Conservation (phyloP, 768 basidiomycete species). For the Phylloporus rhodoxanthus region DNA sequence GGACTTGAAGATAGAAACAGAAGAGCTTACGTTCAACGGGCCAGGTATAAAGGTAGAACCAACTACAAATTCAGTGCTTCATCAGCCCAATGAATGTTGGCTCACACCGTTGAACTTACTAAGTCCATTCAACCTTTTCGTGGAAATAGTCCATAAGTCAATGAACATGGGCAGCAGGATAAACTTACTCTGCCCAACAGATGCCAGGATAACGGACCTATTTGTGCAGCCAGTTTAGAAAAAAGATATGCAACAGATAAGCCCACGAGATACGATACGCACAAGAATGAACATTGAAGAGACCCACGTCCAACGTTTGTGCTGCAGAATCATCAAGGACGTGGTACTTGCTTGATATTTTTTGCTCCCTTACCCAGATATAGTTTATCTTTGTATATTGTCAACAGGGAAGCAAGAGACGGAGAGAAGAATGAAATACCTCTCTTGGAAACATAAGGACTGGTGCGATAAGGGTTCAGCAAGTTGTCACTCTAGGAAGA, state of each 20-base stretch:
- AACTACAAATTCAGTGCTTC: neutral
- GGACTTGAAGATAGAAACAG: neutral
- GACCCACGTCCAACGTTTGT: slow-evolving; percentile 1
- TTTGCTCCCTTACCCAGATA: neutral
- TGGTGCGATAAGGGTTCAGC: slow-evolving; percentile 19
- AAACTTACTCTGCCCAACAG: slow-evolving; percentile 1
- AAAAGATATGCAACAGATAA: too few relatives aligned
- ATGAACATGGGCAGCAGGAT: neutral
- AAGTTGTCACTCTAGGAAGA: neutral
- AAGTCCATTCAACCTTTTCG: neutral
- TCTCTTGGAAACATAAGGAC: neutral
- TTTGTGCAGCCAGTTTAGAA: neutral
- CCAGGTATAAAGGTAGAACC: neutral
- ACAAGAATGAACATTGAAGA: neutral
- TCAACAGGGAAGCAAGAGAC: neutral
- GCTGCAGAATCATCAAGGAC: neutral
- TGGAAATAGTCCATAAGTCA: neutral
- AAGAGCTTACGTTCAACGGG: neutral
- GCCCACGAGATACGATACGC: neutral
- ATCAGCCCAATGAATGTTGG: neutral
- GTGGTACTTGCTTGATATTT: neutral
- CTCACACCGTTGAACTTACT: neutral
- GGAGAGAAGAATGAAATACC: neutral
- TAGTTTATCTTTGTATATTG: slow-evolving; percentile 1
- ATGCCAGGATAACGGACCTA: slow-evolving; percentile 4